Conservation (phyloP, 1,284 basidiomycete genomes). For the Trametes polyzona region DNA sequence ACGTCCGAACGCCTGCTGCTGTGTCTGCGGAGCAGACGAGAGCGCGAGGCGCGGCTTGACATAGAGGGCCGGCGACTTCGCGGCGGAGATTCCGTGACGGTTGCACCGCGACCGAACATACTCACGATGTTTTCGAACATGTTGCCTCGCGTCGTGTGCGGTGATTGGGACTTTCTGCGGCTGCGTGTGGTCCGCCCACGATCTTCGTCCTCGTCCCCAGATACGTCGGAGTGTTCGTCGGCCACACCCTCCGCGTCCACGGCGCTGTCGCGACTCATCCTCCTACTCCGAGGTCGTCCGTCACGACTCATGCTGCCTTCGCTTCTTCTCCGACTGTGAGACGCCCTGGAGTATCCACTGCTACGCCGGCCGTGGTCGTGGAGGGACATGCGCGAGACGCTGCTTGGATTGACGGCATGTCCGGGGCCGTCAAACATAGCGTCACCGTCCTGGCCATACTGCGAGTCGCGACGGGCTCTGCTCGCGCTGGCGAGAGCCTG, state of each 20-base stretch:
- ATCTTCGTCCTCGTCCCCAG: slow-evolving; percentile 31
- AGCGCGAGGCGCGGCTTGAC: slow-evolving; percentile 58
- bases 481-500: slow-evolving; percentile 51
- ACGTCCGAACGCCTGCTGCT: slow-evolving; percentile 56
- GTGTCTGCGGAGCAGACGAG: slow-evolving; percentile 56
- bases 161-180: slow-evolving; percentile 40
- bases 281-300: slow-evolving; percentile 26
- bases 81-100: slow-evolving; percentile 41
- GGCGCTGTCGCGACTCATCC: slow-evolving; percentile 54
- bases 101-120: slow-evolving; percentile 61
- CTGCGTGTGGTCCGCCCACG: slow-evolving; percentile 27
- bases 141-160: slow-evolving; percentile 43
- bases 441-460: slow-evolving; percentile 60
- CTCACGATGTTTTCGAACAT: slow-evolving; percentile 73
- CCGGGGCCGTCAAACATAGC: slow-evolving; percentile 80
- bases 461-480: slow-evolving; percentile 66
- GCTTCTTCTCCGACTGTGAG: slow-evolving; percentile 52
- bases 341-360: slow-evolving; percentile 53
- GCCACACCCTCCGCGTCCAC: slow-evolving; percentile 42
- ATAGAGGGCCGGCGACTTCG: slow-evolving; percentile 53
- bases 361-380: slow-evolving; percentile 53
- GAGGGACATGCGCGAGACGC: slow-evolving; percentile 76
- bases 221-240: slow-evolving; percentile 17
- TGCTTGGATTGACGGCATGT: slow-evolving; percentile 71
- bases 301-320: slow-evolving; percentile 44